phyloP scores from a whole-genome alignment of 768 basidiomycete species.

The Rhizopogon vesiculosus region DNA sequence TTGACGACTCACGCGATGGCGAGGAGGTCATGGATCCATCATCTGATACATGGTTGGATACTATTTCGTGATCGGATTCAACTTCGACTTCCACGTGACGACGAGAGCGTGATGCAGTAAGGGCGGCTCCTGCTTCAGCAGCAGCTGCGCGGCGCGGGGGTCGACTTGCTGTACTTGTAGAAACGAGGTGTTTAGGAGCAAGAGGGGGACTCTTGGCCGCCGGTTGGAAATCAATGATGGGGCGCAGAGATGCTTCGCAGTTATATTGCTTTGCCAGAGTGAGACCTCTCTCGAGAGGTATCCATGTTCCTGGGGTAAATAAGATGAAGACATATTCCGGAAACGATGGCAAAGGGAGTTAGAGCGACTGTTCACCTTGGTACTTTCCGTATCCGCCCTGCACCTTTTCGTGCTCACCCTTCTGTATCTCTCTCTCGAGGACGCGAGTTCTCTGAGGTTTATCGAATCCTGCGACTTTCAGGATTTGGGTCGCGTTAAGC shows the following conservation, averaged over 20 bases:
- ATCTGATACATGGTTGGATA: conserved; percentile 74
- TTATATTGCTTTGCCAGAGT: conserved; percentile 88
- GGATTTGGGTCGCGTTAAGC: conserved; percentile 98
- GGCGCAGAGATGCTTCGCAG: conserved; percentile 79
- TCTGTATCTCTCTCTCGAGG: conserved; percentile 96
- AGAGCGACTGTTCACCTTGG: conserved; percentile 65
- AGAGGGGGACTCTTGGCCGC: conserved; percentile 88
- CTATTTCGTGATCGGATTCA: conserved; percentile 56
- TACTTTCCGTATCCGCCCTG: conserved; percentile 99
- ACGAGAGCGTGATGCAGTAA: conserved; percentile 54
- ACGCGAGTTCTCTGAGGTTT: conserved; percentile 98
- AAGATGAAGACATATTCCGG: neutral
- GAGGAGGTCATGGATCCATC: conserved; percentile 90
- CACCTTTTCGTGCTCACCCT: conserved; percentile 98
- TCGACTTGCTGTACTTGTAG: conserved; percentile 43
- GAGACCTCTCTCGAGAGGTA: conserved; percentile 89
- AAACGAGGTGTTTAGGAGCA: conserved; percentile 93
- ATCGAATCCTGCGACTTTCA: conserved; percentile 99
- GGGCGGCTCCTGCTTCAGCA: conserved; percentile 12
- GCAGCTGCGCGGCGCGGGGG: conserved; percentile 23
- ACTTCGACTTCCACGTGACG: conserved; percentile 46
- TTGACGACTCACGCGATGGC: conserved; percentile 79
- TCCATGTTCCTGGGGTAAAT: conserved; percentile 84
- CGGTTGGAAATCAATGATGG: conserved; percentile 93
- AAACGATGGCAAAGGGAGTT: conserved; percentile 1